Evolutionary conservation across 2,329 filamentous ascomycete genomes (phyloP).

Genomic region (Trichoderma breve): DNA sequence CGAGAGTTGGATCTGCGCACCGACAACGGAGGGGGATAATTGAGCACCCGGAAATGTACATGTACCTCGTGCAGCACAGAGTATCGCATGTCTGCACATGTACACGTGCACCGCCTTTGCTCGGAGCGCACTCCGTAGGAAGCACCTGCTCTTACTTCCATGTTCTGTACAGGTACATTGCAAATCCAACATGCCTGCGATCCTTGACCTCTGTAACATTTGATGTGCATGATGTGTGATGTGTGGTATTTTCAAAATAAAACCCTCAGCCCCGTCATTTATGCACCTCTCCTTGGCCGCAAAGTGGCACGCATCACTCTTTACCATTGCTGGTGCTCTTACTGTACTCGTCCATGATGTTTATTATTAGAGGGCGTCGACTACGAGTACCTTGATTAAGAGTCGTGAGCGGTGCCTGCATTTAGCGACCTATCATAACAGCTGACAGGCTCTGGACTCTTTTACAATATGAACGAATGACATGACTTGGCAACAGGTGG

Average conservation of each 20-base stretch:
- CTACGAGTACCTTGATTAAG: not conserved
- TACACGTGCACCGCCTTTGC: not conserved
- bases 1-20: slow-evolving; percentile 1
- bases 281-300: not conserved
- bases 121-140: not conserved
- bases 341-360: not conserved
- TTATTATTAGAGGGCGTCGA: not conserved
- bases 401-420: slow-evolving; percentile 7
- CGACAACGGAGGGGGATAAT: not conserved
- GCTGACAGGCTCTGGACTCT: not conserved
- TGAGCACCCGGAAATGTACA: not conserved
- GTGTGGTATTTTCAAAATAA: not conserved
- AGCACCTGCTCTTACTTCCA: not conserved
- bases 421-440: slow-evolving; percentile 3
- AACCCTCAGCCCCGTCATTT: not conserved
- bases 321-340: too few species aligned
- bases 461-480: not conserved
- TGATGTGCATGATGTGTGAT: not conserved
- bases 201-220: not conserved
- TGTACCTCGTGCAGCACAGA: not conserved
- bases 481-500: not conserved
- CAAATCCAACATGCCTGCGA: not conserved
- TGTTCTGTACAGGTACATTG: not conserved
- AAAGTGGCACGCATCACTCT: not conserved
- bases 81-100: too few species aligned